Percentiles rank a stretch among this genome's conserved stretches.
These are phyloP conservation scores for Salix dunnii DNA, from an alignment of 345 rosid genomes.

Conservation along the genomic window DNA sequence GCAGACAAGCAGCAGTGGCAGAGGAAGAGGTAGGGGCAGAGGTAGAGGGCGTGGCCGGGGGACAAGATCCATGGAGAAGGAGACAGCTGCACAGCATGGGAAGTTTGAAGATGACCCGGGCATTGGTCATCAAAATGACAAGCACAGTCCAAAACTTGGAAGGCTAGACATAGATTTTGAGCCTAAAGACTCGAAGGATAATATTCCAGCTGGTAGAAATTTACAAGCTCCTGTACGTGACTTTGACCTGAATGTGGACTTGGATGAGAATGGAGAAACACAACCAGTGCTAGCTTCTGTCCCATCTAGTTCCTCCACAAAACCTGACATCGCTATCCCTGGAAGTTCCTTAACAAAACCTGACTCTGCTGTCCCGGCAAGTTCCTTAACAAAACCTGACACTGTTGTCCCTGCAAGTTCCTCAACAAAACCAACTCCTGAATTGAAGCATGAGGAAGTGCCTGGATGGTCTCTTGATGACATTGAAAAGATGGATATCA, in stretches of 20 bases:
- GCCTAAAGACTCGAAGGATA: conserved; percentile 22
- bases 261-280: conserved; percentile 56
- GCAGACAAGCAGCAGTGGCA: conserved; percentile 30
- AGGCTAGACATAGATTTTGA: conserved; percentile 16
- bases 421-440: conserved; percentile 4
- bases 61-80: conserved; percentile 26
- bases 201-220: conserved; percentile 6
- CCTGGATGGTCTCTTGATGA: conserved; percentile 35
- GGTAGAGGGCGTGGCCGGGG: conserved; percentile 48
- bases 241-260: conserved; percentile 51
- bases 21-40: conserved; percentile 46
- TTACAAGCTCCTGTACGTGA: conserved; percentile 29
- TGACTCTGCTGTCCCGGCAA: background rate
- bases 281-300: background rate
- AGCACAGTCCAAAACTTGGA: conserved; percentile 10
- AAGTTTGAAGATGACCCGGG: conserved; percentile 41
- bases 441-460: conserved; percentile 29
- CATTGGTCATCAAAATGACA: conserved; percentile 21
- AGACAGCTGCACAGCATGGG: conserved; percentile 15
- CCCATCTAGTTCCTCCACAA: background rate
- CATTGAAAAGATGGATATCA: conserved; percentile 38
- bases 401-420: background rate
- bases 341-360: too few species aligned
- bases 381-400: too few species aligned
- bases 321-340: background rate